Conservation (phyloP, 768 basidiomycete genomes). For the Suillus spraguei region DNA sequence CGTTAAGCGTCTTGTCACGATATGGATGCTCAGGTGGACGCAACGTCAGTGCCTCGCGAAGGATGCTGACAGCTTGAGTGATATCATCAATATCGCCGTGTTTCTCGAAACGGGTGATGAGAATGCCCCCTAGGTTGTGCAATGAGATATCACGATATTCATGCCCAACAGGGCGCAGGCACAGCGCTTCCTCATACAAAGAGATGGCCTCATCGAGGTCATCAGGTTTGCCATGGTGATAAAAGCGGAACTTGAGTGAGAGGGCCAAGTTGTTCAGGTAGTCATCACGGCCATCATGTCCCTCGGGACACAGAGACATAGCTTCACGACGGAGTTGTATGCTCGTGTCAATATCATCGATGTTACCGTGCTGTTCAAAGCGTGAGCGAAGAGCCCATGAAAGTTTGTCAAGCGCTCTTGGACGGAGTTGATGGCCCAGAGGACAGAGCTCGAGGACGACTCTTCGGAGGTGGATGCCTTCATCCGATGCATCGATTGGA, state of each 20-base stretch:
- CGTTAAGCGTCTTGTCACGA: not conserved
- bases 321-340: not conserved
- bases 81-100: no score
- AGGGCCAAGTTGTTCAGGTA: not conserved
- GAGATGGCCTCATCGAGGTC: not conserved
- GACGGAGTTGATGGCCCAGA: no score
- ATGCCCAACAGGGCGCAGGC: no score
- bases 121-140: no score
- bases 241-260: accelerated
- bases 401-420: no score
- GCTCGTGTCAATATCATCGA: no score
- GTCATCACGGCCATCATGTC: not conserved
- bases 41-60: not conserved
- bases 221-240: not conserved
- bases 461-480: no score
- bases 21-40: not conserved
- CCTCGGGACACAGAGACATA: not conserved
- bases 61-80: not conserved
- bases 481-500: no score
- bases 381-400: no score
- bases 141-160: no score
- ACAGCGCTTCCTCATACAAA: not conserved
- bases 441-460: not conserved
- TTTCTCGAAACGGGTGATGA: no score
- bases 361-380: no score